Conservation (phyloP, 1,139 yeast species). For the Yarrowia galli region DNA sequence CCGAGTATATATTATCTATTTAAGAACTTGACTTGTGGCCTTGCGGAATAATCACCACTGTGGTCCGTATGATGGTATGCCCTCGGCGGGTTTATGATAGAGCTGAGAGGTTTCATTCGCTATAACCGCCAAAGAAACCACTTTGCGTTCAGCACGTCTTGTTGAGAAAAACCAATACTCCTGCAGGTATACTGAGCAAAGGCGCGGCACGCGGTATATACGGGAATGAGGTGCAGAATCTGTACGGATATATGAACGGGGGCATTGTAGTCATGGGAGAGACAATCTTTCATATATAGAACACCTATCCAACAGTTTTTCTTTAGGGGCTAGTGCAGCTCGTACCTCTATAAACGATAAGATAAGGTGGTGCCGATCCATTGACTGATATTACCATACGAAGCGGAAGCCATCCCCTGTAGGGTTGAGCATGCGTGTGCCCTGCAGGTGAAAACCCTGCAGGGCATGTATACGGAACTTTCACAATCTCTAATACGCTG, state of each 20-base stretch:
- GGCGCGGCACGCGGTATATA: not conserved
- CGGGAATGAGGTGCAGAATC: not conserved
- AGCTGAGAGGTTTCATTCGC: too few species aligned
- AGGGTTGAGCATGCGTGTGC: not conserved
- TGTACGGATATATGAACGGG: too few species aligned
- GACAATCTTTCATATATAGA: too few species aligned
- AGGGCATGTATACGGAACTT: not conserved
- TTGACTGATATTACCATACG: not conserved
- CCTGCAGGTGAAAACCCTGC: slow-evolving; percentile 16
- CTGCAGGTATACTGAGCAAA: slow-evolving; percentile 5
- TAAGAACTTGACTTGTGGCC: not conserved
- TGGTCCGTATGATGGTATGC: too few species aligned
- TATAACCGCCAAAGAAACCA: too few species aligned
- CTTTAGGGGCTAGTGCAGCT: too few species aligned
- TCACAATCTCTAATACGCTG: not conserved
- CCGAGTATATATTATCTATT: too few species aligned
- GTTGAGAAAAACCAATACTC: not conserved
- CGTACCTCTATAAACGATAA: too few species aligned
- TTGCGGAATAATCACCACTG: too few species aligned
- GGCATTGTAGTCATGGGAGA: too few species aligned
- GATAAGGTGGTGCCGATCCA: not conserved
- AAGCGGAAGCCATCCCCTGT: not conserved
- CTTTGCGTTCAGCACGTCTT: not conserved
- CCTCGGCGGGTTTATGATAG: too few species aligned
- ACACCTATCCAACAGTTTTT: too few species aligned